Evolutionary conservation across 805 yeast genomes (phyloP), one percentile per base, ranked within the genome.

Genomic region (Nakazawaea populi): DNA sequence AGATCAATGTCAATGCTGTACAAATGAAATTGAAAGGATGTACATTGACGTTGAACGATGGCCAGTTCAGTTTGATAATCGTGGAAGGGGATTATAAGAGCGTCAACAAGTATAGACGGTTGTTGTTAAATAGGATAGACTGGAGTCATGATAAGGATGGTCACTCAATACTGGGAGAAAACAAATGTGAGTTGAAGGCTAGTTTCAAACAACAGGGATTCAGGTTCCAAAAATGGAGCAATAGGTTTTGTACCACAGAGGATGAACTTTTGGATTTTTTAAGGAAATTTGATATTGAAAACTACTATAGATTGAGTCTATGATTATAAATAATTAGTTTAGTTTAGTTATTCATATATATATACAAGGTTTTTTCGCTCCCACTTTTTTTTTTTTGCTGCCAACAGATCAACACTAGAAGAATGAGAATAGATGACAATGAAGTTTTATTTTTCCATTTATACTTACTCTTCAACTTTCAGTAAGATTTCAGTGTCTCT

Each of bases 401-500:
- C 24, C 3, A 3, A 18, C 24, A 18, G 24, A 18, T 18, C 24
- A 18, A 18, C 3, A 18, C 24, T 18, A 2, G 3, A 18, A 2
- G 24, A 18, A 18, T 18, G 24, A 18, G 24, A 18, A 18, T 18
- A 3, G 24, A 18, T 18, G 24, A 18, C 24, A 18, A 18, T 18
- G 24, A 18, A 18, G 24, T 18, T 18, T 18, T 18, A 18, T 18
- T 18, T 18, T 18, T 18, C 24, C 24, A 18, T 18, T 18, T 18
- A 18, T 18, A 31, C 1, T 14, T 72, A 77, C 59, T 84, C 83
- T 64, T 83, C 83, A 64, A 94, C 82, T 77, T 89, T 92, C 64
- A 98, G 99, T 64, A 94, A 80, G 69, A 92, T 88, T 73, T 92
- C 99, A 63, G 87, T 75, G 73, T 94, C 98, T 69, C 96, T 87